Conservation (phyloP, 306 rosid genomes). For the Canavalia ensiformis region DNA sequence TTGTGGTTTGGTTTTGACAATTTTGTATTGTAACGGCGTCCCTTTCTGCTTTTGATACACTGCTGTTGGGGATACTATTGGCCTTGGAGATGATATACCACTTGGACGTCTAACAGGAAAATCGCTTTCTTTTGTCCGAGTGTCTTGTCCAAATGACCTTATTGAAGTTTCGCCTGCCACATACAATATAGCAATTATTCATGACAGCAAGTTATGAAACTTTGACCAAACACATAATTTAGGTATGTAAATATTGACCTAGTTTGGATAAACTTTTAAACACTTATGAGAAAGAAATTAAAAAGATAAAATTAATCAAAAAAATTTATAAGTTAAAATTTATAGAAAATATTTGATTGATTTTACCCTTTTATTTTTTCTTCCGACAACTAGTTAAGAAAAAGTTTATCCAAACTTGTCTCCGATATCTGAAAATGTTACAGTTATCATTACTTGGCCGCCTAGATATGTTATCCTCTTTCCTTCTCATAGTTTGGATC, state of each 20-base stretch:
- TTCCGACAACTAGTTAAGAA: no score
- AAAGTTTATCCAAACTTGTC: no score
- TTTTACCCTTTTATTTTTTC: no score
- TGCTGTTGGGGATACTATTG: constrained; percentile 37
- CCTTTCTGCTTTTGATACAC: constrained; percentile 44
- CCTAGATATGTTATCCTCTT: constrained; percentile 42
- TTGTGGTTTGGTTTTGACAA: constrained; percentile 53
- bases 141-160: constrained; percentile 32
- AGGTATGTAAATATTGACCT: not conserved
- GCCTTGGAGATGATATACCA: constrained; percentile 44
- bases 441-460: constrained; percentile 46
- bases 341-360: no score
- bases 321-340: no score
- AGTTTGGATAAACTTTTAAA: no score
- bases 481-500: constrained; percentile 49
- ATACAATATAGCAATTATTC: constrained; percentile 41
- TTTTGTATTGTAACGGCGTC: constrained; percentile 7
- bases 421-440: not conserved
- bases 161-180: constrained; percentile 58
- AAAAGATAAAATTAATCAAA: no score
- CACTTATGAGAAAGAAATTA: no score
- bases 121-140: not conserved
- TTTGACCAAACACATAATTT: not conserved
- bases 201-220: constrained; percentile 1
- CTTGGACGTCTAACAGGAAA: constrained; percentile 48